Percentiles rank a stretch among this genome's conserved stretches.
Evolutionary conservation across 2,329 filamentous ascomycete genomes (phyloP).

Genomic region (Karstenula rhodostoma): DNA sequence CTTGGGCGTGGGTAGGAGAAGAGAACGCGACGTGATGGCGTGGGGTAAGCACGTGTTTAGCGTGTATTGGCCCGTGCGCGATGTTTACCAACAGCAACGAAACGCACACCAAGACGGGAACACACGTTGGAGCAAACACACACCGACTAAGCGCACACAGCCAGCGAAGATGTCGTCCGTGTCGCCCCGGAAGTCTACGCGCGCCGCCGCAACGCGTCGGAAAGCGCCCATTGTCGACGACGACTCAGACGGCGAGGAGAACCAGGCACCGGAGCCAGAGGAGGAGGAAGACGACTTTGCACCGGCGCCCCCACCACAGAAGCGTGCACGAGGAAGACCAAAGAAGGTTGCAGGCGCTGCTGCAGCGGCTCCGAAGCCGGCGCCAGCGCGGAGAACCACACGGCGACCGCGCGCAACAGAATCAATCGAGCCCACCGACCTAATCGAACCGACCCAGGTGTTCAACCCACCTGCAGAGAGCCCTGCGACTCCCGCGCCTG

Average conservation of each 20-base stretch:
- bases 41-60: not conserved
- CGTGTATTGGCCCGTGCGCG: slow-evolving; percentile 1
- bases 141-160: slow-evolving; percentile 18
- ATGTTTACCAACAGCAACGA: slow-evolving; percentile 13
- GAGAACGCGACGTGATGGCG: not conserved
- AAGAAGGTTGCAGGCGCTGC: slow-evolving; percentile 50
- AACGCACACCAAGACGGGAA: not conserved
- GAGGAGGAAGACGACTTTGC: slow-evolving; percentile 80
- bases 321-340: slow-evolving; percentile 63
- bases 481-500: slow-evolving; percentile 47
- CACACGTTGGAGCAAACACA: not conserved
- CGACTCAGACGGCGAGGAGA: slow-evolving; percentile 77
- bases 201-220: slow-evolving; percentile 70
- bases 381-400: slow-evolving; percentile 46
- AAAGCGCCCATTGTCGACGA: slow-evolving; percentile 77
- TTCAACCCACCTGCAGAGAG: slow-evolving; percentile 67
- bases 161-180: slow-evolving; percentile 48
- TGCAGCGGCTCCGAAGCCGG: slow-evolving; percentile 56
- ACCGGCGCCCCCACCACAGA: slow-evolving; percentile 73
- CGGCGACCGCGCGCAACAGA: slow-evolving; percentile 55
- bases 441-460: slow-evolving; percentile 68
- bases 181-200: slow-evolving; percentile 63
- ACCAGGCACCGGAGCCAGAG: slow-evolving; percentile 65
- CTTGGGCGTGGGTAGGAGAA: not conserved
- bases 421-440: slow-evolving; percentile 39